Percentiles rank a stretch among this genome's conserved stretches.
Conservation (phyloP, 148 eudicot species). For the Camellia sinensis region DNA sequence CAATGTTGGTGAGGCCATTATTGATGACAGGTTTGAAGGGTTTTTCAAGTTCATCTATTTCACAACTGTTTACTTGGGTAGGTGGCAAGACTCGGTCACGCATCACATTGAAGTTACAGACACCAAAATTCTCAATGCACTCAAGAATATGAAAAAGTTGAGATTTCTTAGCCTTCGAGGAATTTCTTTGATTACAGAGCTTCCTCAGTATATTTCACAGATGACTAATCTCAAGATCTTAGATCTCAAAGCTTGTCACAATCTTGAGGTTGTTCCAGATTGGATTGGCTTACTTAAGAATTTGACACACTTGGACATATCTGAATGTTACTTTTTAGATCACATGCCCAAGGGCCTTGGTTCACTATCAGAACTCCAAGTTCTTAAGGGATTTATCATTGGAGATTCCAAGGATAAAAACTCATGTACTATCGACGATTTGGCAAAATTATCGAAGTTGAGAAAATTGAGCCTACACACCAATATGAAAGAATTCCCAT, state of each 20-base stretch:
- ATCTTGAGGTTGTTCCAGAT: conserved; percentile 36
- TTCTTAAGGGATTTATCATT: conserved; percentile 48
- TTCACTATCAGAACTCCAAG: conserved; percentile 28
- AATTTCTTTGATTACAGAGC: conserved; percentile 35
- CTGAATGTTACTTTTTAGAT: conserved; percentile 44
- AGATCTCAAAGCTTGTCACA: conserved; percentile 48
- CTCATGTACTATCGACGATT: conserved; percentile 33
- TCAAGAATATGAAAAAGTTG: conserved; percentile 21
- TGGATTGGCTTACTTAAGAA: conserved; percentile 32
- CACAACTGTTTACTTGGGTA: conserved; percentile 40
- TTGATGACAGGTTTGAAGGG: conserved; percentile 27
- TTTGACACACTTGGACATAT: conserved; percentile 49
- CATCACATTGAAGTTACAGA: conserved; percentile 45
- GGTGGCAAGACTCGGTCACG: conserved; percentile 32
- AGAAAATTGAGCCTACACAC: conserved; percentile 39
- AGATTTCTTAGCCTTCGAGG: conserved; percentile 49
- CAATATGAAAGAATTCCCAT: conserved; percentile 19
- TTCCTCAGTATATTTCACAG: conserved; percentile 29
- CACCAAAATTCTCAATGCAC: conserved; percentile 19
- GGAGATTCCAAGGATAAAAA: conserved; percentile 2
- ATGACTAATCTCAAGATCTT: conserved; percentile 29
- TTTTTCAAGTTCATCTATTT: conserved; percentile 33
- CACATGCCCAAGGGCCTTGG: conserved; percentile 40
- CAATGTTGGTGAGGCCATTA: conserved; percentile 30
- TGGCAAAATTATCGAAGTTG: conserved; percentile 21